These are phyloP conservation scores for Cryptosporidium andersoni DNA, from an alignment of 169 alveolate species.

Conservation along the genomic window DNA sequence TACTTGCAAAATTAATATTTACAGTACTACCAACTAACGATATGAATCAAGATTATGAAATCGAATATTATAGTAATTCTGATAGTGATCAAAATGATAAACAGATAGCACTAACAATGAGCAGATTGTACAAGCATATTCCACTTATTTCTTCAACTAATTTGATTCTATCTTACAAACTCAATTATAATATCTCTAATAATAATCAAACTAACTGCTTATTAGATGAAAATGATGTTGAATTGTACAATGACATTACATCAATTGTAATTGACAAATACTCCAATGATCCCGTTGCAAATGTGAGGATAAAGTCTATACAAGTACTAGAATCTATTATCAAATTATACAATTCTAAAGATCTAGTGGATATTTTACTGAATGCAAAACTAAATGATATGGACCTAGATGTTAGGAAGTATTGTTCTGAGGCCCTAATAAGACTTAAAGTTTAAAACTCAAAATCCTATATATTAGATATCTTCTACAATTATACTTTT, in stretches of 20 bases:
- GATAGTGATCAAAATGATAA: too few relatives aligned
- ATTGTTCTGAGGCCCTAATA: slow-evolving; percentile 9
- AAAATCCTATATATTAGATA: too few relatives aligned
- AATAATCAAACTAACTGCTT: not conserved
- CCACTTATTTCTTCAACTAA: slow-evolving; percentile 22
- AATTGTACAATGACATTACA: slow-evolving; percentile 12
- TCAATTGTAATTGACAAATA: slow-evolving; percentile 5
- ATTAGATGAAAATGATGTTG: not conserved
- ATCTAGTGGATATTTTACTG: slow-evolving; percentile 6
- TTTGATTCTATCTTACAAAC: slow-evolving; percentile 15
- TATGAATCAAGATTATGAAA: not conserved
- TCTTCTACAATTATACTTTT: too few relatives aligned
- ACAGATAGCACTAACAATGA: not conserved
- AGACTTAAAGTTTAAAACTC: not conserved
- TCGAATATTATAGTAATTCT: not conserved
- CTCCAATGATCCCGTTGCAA: slow-evolving; percentile 21
- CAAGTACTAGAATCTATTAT: slow-evolving; percentile 18
- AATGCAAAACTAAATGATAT: slow-evolving; percentile 33
- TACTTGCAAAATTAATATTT: slow-evolving; percentile 13
- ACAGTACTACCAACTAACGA: slow-evolving; percentile 22
- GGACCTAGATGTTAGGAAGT: slow-evolving; percentile 9
- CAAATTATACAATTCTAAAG: not conserved
- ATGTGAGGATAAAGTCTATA: slow-evolving; percentile 30
- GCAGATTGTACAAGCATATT: not conserved
- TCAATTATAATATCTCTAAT: not conserved